A percentile compares a stretch with the other conserved stretches of the same genome.
Evolutionary conservation across 2,329 filamentous ascomycete genomes (phyloP).

Genomic region (Dothistroma septosporum): DNA sequence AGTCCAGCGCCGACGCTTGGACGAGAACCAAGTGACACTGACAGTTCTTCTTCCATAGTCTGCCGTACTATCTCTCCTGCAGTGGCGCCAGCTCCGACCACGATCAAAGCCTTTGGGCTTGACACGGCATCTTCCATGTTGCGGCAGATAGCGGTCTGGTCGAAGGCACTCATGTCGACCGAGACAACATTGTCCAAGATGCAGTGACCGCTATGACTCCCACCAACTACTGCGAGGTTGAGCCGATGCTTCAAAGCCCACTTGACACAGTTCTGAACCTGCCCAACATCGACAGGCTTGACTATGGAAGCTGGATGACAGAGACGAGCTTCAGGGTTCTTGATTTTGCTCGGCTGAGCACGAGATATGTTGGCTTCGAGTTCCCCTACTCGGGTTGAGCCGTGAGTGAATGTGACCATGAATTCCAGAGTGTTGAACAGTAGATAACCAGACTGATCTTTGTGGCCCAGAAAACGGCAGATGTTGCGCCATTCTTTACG

Average conservation of each 20-base stretch:
- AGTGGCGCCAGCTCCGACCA: slow-evolving; percentile 56
- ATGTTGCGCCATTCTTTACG: slow-evolving; percentile 47
- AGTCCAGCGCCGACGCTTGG: slow-evolving; percentile 61
- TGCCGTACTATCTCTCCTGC: slow-evolving; percentile 51
- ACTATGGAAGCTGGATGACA: slow-evolving; percentile 45
- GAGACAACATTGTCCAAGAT: slow-evolving; percentile 50
- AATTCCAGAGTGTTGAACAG: slow-evolving; percentile 48
- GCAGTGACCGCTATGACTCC: slow-evolving; percentile 60
- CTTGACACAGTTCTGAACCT: slow-evolving; percentile 53
- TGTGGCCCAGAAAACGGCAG: slow-evolving; percentile 47
- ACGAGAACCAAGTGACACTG: slow-evolving; percentile 57
- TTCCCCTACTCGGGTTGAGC: slow-evolving; percentile 44
- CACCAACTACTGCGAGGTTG: slow-evolving; percentile 46
- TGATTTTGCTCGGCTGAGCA: slow-evolving; percentile 37
- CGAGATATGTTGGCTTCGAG: slow-evolving; percentile 43
- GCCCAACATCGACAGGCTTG: slow-evolving; percentile 44
- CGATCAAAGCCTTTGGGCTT: slow-evolving; percentile 38
- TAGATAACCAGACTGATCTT: slow-evolving; percentile 37
- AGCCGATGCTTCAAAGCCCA: slow-evolving; percentile 52
- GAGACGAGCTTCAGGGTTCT: slow-evolving; percentile 51
- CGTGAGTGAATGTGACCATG: slow-evolving; percentile 50
- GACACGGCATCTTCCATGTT: slow-evolving; percentile 6
- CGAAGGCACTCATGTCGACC: slow-evolving; percentile 57
- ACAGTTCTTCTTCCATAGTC: slow-evolving; percentile 47
- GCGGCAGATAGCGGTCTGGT: slow-evolving; percentile 45